These are phyloP conservation scores for Crinitomyces ghanaensis DNA, from an alignment of 805 yeast genomes.

Conservation along the genomic window DNA sequence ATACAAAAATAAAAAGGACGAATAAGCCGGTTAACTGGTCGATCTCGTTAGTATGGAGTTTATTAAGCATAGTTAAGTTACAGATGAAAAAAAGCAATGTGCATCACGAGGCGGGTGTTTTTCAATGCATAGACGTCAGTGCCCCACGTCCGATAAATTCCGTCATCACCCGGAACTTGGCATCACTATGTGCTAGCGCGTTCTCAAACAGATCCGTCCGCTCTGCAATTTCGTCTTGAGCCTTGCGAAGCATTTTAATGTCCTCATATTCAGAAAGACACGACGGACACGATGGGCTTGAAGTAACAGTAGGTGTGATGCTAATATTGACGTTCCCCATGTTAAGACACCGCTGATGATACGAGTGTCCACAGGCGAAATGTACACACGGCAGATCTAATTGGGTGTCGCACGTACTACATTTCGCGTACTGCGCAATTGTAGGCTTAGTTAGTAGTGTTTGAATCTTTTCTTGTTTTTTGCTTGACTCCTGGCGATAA, in stretches of 20 bases:
- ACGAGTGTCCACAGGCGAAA: constrained; percentile 78
- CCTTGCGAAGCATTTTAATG: constrained; percentile 42
- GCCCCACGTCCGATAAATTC: constrained; percentile 87
- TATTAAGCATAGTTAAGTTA: no score
- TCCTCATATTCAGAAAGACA: constrained; percentile 67
- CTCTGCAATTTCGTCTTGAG: constrained; percentile 51
- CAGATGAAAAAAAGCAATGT: no score
- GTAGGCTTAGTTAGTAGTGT: constrained; percentile 37
- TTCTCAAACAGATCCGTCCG: constrained; percentile 52
- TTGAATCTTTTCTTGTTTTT: constrained; percentile 42
- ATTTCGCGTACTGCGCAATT: constrained; percentile 49
- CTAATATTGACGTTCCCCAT: constrained; percentile 16
- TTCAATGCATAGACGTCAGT: constrained; percentile 6
- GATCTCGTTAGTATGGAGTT: no score
- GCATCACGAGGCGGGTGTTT: no score
- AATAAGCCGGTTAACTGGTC: no score
- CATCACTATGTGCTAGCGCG: constrained; percentile 39
- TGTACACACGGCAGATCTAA: constrained; percentile 73
- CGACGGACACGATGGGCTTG: constrained; percentile 49
- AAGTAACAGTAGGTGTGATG: constrained; percentile 4
- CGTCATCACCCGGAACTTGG: constrained; percentile 61
- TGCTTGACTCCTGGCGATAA: constrained; percentile 53
- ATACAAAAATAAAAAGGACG: constrained; percentile 1
- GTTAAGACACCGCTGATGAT: constrained; percentile 65
- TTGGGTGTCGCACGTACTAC: constrained; percentile 52